Conservation (phyloP, 2,329 filamentous ascomycete species). For the Clonostachys byssicola region DNA sequence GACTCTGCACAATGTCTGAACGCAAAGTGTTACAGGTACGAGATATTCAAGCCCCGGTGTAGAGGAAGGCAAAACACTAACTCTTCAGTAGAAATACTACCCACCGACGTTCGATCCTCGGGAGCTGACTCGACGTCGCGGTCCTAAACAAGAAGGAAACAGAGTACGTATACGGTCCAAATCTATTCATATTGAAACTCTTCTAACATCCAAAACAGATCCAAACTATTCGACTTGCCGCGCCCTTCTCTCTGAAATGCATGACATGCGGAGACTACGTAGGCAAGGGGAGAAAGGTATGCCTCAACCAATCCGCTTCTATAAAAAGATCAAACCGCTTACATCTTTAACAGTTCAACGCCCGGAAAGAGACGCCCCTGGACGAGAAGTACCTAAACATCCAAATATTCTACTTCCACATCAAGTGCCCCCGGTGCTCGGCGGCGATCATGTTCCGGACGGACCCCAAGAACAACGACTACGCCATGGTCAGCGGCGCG, state of each 20-base stretch:
- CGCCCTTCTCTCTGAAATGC: conserved; percentile 35
- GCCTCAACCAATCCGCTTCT: no score
- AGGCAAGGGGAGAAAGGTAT: conserved; percentile 76
- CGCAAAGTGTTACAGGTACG: conserved; percentile 65
- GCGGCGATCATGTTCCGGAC: conserved; percentile 91
- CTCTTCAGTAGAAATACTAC: conserved; percentile 44
- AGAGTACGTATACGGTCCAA: conserved; percentile 29
- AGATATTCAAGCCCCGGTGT: background rate
- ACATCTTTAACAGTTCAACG: conserved; percentile 58
- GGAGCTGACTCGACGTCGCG: conserved; percentile 67
- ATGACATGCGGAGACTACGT: conserved; percentile 68
- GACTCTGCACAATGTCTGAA: conserved; percentile 63
- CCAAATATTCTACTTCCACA: conserved; percentile 78
- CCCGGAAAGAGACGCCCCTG: conserved; percentile 77
- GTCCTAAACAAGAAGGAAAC: conserved; percentile 68
- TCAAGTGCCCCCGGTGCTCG: conserved; percentile 80
- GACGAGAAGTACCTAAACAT: conserved; percentile 88
- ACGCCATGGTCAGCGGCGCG: conserved; percentile 74
- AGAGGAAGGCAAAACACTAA: background rate
- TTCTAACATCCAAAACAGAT: conserved; percentile 25
- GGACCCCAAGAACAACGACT: conserved; percentile 93
- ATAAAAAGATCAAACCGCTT: no score
- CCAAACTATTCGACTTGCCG: conserved; percentile 85
- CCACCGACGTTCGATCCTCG: conserved; percentile 87
- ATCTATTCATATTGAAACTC: no score